Evolutionary conservation across 192 early-diverging fungal species (phyloP), one percentile per base, ranked within the genome.

Genomic region (Entophlyctis luteolus): DNA sequence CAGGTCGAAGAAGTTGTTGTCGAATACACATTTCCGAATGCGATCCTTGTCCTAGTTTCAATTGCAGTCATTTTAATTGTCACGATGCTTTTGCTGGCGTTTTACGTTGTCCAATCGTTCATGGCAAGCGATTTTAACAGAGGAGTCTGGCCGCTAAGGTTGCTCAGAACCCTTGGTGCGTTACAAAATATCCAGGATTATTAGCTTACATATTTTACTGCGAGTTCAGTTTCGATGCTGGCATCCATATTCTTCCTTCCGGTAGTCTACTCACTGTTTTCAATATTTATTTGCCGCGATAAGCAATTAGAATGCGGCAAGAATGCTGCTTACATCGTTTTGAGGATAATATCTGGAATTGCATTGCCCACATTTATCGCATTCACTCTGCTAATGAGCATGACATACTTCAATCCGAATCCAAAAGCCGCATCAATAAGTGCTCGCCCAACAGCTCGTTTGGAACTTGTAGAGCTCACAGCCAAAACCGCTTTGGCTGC

Each of bases 181-280:
- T 55, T 6, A 1, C 8, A 1, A n/a, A n/a, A n/a, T n/a, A n/a
- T n/a, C 10, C 5, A 8, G n/a, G 27, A 23, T 39, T 58, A 5
- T 23, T n/a, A n/a, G n/a, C n/a, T n/a, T n/a, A n/a, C 14, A 12
- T 32, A 31, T 29, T 12, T 10, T 10, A 18, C 31, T 1, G 1
- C 31, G 14, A 14, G 6, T 37, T 8, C 48, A 70, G 68, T 70
- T 4, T 70, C 68, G 3, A 55, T 70, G 46, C 49, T 70, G 23
- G 68, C 68, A 4, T 70, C 68, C 47, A 62, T 70, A 38, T 70
- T 70, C 68, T 70, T 70, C 59, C 55, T 70, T 1, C 68, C 68
- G 0, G 39, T 70, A 10, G 33, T 62, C 5, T 70, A 70, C 48
- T 47, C 68, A 2, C 59, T 70, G 18, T 62, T 70, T 33, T 34